Conservation (phyloP, 2,329 filamentous ascomycete species). For the Trichothecium roseum region DNA sequence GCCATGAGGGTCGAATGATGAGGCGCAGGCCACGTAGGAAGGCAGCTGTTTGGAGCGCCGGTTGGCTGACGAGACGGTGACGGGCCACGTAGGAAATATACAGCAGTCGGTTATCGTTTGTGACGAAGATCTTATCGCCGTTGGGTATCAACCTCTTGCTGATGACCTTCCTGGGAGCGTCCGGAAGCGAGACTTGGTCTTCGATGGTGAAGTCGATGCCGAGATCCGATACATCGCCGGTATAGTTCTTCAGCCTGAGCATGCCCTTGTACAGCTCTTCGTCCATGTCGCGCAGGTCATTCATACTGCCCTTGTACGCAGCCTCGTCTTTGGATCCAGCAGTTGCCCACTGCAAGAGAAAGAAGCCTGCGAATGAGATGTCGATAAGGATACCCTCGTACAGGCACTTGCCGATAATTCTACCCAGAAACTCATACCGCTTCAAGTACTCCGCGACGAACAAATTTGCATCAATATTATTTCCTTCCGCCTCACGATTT, state of each 20-base stretch:
- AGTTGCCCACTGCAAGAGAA: conserved; percentile 88
- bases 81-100: conserved; percentile 89
- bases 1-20: conserved; percentile 87
- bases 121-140: conserved; percentile 70
- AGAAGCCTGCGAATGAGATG: conserved; percentile 88
- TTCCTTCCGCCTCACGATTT: conserved; percentile 38
- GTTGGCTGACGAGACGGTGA: conserved; percentile 75
- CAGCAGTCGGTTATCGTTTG: conserved; percentile 83
- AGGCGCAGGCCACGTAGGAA: conserved; percentile 78
- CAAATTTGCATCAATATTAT: conserved; percentile 44
- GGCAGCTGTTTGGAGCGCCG: conserved; percentile 68
- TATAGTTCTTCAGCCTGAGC: conserved; percentile 71
- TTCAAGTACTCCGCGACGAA: conserved; percentile 52
- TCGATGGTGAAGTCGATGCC: conserved; percentile 82
- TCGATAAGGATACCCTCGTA: conserved; percentile 96
- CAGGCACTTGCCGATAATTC: conserved; percentile 89
- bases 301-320: conserved; percentile 83
- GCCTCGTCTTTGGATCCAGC: conserved; percentile 53
- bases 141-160: conserved; percentile 68
- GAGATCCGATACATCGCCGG: conserved; percentile 61
- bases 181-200: conserved; percentile 47
- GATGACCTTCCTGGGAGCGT: conserved; percentile 44
- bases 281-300: conserved; percentile 87
- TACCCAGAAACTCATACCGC: conserved; percentile 83
- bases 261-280: conserved; percentile 85